Conservation (phyloP, 1,284 basidiomycete species). For the Ceratobasidium papillatum region DNA sequence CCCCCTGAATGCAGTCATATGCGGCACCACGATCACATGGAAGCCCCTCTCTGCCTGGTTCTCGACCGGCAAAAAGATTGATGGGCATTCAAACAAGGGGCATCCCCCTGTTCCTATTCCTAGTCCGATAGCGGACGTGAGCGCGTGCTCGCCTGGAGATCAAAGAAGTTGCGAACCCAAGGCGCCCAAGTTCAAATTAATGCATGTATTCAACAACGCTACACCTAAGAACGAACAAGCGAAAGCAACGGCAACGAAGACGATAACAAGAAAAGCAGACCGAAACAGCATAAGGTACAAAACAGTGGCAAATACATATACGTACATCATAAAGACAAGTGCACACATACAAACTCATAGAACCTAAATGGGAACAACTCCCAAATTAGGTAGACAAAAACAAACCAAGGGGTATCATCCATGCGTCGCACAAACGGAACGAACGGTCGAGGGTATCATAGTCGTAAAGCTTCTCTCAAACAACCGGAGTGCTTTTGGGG, state of each 20-base stretch:
- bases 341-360: conserved; percentile 36
- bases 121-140: conserved; percentile 27
- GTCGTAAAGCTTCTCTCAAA: not conserved
- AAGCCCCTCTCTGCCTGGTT: conserved; percentile 4
- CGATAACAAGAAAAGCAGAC: not conserved
- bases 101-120: conserved; percentile 10
- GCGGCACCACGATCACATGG: conserved; percentile 8
- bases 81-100: conserved; percentile 38
- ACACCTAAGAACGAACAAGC: conserved; percentile 1
- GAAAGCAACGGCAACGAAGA: not conserved
- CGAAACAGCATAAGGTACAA: not conserved
- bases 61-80: conserved; percentile 18
- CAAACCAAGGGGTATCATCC: conserved; percentile 30
- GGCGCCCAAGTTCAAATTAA: conserved; percentile 17
- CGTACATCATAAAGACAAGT: conserved; percentile 15
- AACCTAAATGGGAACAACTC: conserved; percentile 30
- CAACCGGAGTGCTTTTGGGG: conserved; percentile 2
- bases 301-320: conserved; percentile 36
- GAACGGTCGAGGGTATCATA: conserved; percentile 12
- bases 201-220: conserved; percentile 2
- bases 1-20: conserved; percentile 5
- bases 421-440: conserved; percentile 32
- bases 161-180: conserved; percentile 12
- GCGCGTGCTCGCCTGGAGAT: conserved; percentile 24
- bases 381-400: conserved; percentile 36